Evolutionary conservation across 2,329 filamentous ascomycete genomes (phyloP).

Genomic region (Aspergillus sergii): DNA sequence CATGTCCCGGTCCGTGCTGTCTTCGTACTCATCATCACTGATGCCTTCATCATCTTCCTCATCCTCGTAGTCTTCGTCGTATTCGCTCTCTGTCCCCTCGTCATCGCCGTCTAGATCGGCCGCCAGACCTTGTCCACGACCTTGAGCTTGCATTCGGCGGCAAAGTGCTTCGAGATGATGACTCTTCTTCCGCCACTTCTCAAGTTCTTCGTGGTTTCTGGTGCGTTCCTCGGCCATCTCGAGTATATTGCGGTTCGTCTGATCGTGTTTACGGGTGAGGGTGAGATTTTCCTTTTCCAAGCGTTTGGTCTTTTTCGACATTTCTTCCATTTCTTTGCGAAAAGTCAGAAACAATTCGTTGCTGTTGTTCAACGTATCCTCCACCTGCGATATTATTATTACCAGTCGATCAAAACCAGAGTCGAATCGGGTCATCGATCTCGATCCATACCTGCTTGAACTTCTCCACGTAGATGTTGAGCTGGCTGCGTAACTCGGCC

Average conservation of each 20-base stretch:
- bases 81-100: constrained; percentile 46
- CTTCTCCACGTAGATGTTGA: constrained; percentile 98
- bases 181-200: constrained; percentile 80
- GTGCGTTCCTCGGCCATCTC: constrained; percentile 95
- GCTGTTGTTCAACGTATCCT: constrained; percentile 97
- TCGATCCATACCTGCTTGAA: constrained; percentile 85
- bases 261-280: constrained; percentile 88
- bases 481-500: constrained; percentile 86
- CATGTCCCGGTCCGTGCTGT: constrained; percentile 30
- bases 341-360: constrained; percentile 97
- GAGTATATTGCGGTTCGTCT: constrained; percentile 90
- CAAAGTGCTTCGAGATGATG: constrained; percentile 93
- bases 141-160: constrained; percentile 93
- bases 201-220: constrained; percentile 72
- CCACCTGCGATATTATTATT: constrained; percentile 71
- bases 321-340: constrained; percentile 98
- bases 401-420: constrained; percentile 28
- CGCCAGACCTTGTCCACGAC: constrained; percentile 71
- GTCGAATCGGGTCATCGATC: constrained; percentile 19
- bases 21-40: constrained; percentile 59
- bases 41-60: constrained; percentile 66
- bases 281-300: constrained; percentile 95
- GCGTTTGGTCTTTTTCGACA: constrained; percentile 98
- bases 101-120: constrained; percentile 59
- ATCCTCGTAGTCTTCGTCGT: constrained; percentile 64